phyloP scores from a whole-genome alignment of 306 rosid species.

The Comarum palustre region DNA sequence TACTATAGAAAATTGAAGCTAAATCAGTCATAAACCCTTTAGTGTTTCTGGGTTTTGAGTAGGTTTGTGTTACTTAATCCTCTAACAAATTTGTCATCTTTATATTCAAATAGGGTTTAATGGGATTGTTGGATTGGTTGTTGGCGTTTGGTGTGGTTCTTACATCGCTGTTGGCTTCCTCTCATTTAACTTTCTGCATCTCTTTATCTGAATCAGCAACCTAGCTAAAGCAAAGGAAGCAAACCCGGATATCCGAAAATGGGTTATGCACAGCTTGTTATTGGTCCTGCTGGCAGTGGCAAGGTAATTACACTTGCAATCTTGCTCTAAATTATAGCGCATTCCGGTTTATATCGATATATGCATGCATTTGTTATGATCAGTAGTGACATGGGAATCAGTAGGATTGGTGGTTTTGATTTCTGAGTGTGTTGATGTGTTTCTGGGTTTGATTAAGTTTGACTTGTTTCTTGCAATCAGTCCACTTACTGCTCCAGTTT shows the following conservation, averaged over 20 bases:
- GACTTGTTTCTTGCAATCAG: conserved; percentile 30
- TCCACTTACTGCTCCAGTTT: conserved; percentile 86
- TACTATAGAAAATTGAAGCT: too few relatives aligned
- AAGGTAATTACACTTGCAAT: conserved; percentile 42
- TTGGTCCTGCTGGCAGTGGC: conserved; percentile 77
- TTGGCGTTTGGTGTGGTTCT: conserved; percentile 63
- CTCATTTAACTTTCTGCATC: conserved; percentile 41
- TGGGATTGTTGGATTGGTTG: conserved; percentile 47
- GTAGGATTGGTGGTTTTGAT: not conserved
- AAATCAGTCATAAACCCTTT: too few relatives aligned
- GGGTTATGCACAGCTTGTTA: conserved; percentile 65
- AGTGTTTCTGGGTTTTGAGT: not conserved
- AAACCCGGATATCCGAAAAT: conserved; percentile 24
- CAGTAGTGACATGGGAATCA: not conserved
- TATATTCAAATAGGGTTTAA: conserved; percentile 13
- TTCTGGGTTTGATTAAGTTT: not conserved
- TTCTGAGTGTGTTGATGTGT: not conserved
- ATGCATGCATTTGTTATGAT: not conserved
- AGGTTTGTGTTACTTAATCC: not conserved
- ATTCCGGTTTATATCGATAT: not conserved
- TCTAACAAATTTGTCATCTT: not conserved
- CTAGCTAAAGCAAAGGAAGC: conserved; percentile 2
- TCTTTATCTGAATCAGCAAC: conserved; percentile 22
- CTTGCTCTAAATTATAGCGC: too few relatives aligned
- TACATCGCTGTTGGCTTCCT: conserved; percentile 56